Base-by-base conservation (phyloP, 805 yeast species). In the Zygosaccharomyces bailii region DNA sequence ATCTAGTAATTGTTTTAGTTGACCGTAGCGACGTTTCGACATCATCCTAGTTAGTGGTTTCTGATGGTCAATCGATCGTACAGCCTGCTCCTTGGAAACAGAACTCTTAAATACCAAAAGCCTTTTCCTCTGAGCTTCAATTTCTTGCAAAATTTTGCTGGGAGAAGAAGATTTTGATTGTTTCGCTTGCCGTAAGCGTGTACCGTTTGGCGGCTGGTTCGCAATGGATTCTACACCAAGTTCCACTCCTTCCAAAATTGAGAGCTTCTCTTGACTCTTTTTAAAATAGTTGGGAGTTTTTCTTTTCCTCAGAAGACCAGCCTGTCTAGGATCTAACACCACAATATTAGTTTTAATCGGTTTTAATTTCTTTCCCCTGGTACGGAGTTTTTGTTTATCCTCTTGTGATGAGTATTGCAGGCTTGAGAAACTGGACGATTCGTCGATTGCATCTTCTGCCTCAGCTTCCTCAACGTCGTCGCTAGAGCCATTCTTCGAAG, bases 201-300 rank as follows among this genome's bases (percentile, higher is more conserved):
- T 24, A 20, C 23, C 6, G 13, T 17, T 27, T n/a, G 23, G 6
- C n/a, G 33, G 13, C 5, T 14, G 31, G 10, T 10, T n/a, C 13
- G 34, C 9, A 9, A 32, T 32, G n/a, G 31, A 25, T 13, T 34
- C 46, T n/a, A 18, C 31, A 40, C 46, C 57, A 9, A 49, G 23
- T 14, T 59, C 63, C 6, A 62, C 51, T 27, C 66, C 66, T 33
- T 60, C 61, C 20, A 62, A 44, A n/a, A 56, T 51, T 1, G 63
- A 57, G 4, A 58, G 41, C 33, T 40, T 51, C 35, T 38, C 41
- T 16, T 25, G 29, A 10, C 29, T 33, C 29, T 33, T 35, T 14
- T 33, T 48, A 29, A 54, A 54, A 37, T 42, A 44, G 4, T 42
- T 52, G 7, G 55, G 56, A 8, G 41, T 39, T 13, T 29, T 39